Base-by-base conservation (phyloP, 768 basidiomycete species). In the Suillus clintonianus region DNA sequence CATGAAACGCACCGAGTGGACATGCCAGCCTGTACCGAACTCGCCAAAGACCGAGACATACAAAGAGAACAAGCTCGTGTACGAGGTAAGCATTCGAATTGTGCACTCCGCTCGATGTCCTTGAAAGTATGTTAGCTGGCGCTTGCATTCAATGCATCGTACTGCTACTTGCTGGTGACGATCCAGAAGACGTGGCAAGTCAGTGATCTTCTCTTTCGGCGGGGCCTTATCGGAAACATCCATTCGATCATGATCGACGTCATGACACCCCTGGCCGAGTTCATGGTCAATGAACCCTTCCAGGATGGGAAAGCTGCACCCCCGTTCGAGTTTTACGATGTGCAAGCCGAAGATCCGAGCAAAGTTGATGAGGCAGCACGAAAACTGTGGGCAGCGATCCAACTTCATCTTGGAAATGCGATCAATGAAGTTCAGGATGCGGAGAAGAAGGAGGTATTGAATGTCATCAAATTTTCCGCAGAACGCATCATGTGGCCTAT, bases 81-180 rank as follows among this genome's bases (percentile, higher is more conserved):
- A 63, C 58, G 22, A 55, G 54, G 66, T 67, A 32, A 41, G 67
- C 19, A 15, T 9, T 65, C 22, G 11, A 43, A 34, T 32, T 17
- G 13, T 2, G 13, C 54, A 56, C 15, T n/a, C 24, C 19, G 4
- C 6, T 37, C n/a, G 3, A 48, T 19, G 13, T 62, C 22, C 47
- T 48, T 48, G 47, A 41, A 24, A 30, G 3, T 5, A 24, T 48
- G 8, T 43, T 54, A 64, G 68, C 65, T 69, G 19, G 59, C 64
- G 19, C 60, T 65, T 30, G 68, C 68, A 7, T 47, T 64, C n/a
- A 57, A 69, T 41, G 67, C 68, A 14, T 30, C 62, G 14, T 69
- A 68, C 55, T 69, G 68, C 61, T 69, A 69, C 47, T 56, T 69
- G 14, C 51, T 69, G 34, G 53, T 60, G 36, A 68, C 67, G 24